phyloP scores from a whole-genome alignment of 306 rosid species.

The Acacia acuminata region DNA sequence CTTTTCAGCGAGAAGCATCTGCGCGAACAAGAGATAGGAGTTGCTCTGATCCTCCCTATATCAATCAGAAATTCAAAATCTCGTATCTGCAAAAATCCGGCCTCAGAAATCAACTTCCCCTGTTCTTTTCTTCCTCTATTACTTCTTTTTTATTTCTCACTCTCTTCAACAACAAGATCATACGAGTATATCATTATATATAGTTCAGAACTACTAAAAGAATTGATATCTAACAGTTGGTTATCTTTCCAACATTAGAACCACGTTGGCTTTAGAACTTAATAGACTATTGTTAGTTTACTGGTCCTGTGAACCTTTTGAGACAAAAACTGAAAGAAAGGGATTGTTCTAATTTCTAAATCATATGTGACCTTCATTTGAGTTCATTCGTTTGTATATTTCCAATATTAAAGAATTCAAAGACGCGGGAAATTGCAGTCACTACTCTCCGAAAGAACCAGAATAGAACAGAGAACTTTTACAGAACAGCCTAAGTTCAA shows the following conservation, averaged over 20 bases:
- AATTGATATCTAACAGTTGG: too few relatives aligned
- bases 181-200: not conserved
- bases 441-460: not conserved
- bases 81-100: not conserved
- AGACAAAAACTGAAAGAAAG: not conserved
- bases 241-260: too few relatives aligned
- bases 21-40: too few relatives aligned
- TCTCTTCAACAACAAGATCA: not conserved
- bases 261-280: too few relatives aligned
- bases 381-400: not conserved
- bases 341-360: not conserved
- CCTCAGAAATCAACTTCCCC: constrained; percentile 38
- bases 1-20: too few relatives aligned
- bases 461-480: not conserved
- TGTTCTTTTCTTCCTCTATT: constrained; percentile 14
- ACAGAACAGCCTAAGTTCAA: too few relatives aligned
- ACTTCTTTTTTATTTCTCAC: too few relatives aligned
- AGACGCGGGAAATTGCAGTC: too few relatives aligned
- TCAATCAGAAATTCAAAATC: too few relatives aligned
- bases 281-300: not conserved
- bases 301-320: not conserved
- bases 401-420: not conserved
- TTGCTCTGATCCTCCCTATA: too few relatives aligned
- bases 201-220: not conserved
- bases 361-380: not conserved